Evolutionary conservation across 208 protist genomes (phyloP), one percentile per base, ranked within the genome.

Genomic region (Acanthamoeba triangularis): DNA sequence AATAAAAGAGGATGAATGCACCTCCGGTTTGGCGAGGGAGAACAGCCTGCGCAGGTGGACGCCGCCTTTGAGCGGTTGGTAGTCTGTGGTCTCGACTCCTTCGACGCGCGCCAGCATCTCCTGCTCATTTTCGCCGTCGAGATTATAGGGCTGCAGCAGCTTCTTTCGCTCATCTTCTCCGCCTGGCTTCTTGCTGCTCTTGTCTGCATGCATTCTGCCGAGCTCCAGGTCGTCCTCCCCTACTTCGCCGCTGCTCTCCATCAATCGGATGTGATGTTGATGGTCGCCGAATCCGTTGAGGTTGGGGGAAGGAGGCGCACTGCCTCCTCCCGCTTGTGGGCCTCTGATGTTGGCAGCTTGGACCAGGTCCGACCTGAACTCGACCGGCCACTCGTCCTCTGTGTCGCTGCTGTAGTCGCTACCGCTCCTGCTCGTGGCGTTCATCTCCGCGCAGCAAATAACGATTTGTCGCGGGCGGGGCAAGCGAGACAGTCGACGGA

Each of bases 21-120:
- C 78, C 78, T 87, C 78, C 8, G 78, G 78, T 47, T 87, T 87
- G 78, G 78, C 78, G 20, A 87, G 49, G 47, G 78, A 10, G 47
- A 87, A 87, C n/a, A 87, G 78, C 11, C 78, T 6, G 49, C 78
- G 78, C 47, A 87, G 3, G 49, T 87, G 78, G 47, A 61, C 7
- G 49, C 78, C 47, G 37, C 78, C 28, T n/a, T 52, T 61, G 44
- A 87, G 78, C 4, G 78, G 47, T 20, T 87, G 78, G 78, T 87
- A 87, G 47, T 61, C 78, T 6, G 47, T 87, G 28, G 41, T 30
- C 47, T 87, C 78, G 8, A 87, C 78, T 10, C 47, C 49, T 25
- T 87, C 78, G 47, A 87, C 78, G 10, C 49, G 41, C 5, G 37
- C 20, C 78, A 87, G 49, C 49, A 87, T 30, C 47, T 87, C 47